These are phyloP conservation scores for Blepharisma stoltei DNA, from an alignment of 73 alveolate species.

Conservation along the genomic window DNA sequence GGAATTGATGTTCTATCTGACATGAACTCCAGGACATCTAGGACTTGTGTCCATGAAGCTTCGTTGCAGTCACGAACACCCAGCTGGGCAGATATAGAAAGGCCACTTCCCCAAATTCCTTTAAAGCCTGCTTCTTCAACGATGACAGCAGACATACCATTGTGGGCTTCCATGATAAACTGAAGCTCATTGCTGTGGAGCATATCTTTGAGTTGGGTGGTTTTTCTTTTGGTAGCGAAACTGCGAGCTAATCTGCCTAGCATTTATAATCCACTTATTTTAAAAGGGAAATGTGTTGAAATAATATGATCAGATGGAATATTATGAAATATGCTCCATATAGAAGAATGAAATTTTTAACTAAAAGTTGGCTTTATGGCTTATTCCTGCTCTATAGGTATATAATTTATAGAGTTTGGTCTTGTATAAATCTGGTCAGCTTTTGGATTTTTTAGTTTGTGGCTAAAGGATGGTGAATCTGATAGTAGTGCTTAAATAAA, in stretches of 20 bases:
- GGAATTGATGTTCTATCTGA: constrained; percentile 77
- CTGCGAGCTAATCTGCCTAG: background rate
- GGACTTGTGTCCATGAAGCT: constrained; percentile 66
- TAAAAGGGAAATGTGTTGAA: too few species aligned
- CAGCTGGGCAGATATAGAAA: constrained; percentile 47
- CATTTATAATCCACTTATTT: background rate
- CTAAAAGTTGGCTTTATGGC: too few species aligned
- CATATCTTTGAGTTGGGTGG: constrained; percentile 42
- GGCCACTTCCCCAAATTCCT: constrained; percentile 66
- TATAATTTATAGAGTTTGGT: too few species aligned
- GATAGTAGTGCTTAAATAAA: too few species aligned
- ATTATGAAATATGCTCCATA: too few species aligned
- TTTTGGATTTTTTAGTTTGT: too few species aligned
- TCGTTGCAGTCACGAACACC: constrained; percentile 67
- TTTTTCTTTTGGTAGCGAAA: constrained; percentile 42
- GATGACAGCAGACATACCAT: constrained; percentile 70
- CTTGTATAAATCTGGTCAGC: too few species aligned
- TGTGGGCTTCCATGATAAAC: constrained; percentile 79
- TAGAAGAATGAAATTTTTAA: too few species aligned
- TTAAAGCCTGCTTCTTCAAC: constrained; percentile 69
- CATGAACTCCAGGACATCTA: constrained; percentile 61
- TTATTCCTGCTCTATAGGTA: too few species aligned
- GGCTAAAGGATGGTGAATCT: too few species aligned
- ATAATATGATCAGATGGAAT: too few species aligned
- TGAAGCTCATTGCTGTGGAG: constrained; percentile 38